Conservation (phyloP, 106 monocot genomes). For the Phalaenopsis aphrodite region DNA sequence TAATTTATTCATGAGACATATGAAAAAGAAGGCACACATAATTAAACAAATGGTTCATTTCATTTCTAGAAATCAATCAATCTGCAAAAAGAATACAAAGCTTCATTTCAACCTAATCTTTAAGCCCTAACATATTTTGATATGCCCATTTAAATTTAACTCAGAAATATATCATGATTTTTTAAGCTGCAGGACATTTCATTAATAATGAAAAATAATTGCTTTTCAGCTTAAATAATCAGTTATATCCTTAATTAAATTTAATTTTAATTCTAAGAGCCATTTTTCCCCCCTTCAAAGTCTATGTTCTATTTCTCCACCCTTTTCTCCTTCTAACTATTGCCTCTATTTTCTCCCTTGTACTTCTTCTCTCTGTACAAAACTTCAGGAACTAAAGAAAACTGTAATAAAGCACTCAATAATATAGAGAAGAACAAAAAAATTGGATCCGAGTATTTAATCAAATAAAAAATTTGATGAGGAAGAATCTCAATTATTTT, state of each 20-base stretch:
- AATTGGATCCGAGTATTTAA: no score
- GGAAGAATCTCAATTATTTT: no score
- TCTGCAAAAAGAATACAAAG: conserved; percentile 9
- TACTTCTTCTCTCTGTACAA: background rate
- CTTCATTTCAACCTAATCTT: background rate
- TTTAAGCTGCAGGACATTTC: background rate
- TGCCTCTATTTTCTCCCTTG: background rate
- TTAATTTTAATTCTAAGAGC: no score
- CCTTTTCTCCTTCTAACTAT: no score
- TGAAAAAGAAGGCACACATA: background rate
- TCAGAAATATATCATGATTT: background rate
- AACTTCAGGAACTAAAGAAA: background rate
- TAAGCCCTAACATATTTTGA: background rate
- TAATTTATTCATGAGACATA: background rate
- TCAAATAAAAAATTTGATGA: no score
- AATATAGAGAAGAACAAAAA: background rate
- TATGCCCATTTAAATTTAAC: background rate
- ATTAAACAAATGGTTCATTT: background rate
- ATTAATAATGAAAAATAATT: background rate
- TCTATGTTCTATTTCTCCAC: no score
- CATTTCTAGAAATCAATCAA: conserved; percentile 7
- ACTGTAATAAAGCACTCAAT: background rate
- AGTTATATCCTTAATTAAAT: background rate
- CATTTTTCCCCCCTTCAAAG: no score
- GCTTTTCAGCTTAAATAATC: background rate